A percentile compares a stretch with the other conserved stretches of the same genome.
Evolutionary conservation across 2,329 filamentous ascomycete species (phyloP).

Genomic region (Fusarium concolor): DNA sequence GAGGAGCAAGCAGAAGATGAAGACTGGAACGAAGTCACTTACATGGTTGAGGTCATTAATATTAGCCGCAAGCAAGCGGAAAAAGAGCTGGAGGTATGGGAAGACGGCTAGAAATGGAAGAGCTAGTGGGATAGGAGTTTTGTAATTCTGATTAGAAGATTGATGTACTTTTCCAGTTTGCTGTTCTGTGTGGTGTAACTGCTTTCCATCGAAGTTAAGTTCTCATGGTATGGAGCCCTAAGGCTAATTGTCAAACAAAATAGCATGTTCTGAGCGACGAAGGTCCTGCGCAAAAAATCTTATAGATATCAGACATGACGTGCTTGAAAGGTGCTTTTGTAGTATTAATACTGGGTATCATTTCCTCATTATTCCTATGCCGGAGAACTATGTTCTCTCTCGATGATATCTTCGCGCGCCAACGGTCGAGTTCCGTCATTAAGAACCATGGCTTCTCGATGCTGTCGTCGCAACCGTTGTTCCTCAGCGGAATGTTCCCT

Average conservation of each 20-base stretch:
- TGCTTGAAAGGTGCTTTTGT: background rate
- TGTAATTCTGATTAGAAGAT: background rate
- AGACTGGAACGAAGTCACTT: background rate
- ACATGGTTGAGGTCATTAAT: background rate
- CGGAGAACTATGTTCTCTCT: slow-evolving; percentile 64
- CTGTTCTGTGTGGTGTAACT: background rate
- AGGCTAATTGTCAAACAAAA: background rate
- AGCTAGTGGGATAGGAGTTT: background rate
- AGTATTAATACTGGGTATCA: slow-evolving; percentile 4
- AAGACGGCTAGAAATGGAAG: background rate
- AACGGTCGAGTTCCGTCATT: slow-evolving; percentile 85
- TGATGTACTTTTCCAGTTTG: background rate
- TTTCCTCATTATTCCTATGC: slow-evolving; percentile 12
- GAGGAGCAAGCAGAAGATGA: background rate
- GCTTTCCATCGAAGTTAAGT: background rate
- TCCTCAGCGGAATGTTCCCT: slow-evolving; percentile 72
- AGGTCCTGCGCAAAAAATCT: background rate
- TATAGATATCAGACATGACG: background rate
- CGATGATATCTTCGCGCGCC: slow-evolving; percentile 81
- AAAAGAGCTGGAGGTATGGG: background rate
- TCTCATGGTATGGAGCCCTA: too few species aligned
- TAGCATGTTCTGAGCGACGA: background rate
- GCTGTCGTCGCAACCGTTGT: slow-evolving; percentile 77
- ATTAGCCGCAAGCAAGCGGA: background rate
- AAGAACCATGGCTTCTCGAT: slow-evolving; percentile 90